Evolutionary conservation across 192 early-diverging fungal genomes (phyloP).

Genomic region (Paraglomus brasilianum): DNA sequence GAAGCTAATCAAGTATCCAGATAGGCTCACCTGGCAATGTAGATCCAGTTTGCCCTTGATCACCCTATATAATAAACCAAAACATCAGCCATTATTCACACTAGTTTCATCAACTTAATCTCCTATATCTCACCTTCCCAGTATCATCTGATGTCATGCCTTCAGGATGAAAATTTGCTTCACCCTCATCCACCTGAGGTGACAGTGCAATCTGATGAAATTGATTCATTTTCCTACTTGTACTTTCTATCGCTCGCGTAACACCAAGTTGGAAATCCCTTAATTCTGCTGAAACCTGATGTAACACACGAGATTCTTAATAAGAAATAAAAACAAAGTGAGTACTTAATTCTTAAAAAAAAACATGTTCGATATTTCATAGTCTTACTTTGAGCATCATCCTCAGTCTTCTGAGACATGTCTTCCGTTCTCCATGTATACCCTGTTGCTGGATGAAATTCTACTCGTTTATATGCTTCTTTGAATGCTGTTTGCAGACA

Average conservation of each 20-base stretch:
- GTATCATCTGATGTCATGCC: too few relatives aligned
- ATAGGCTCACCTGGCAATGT: too few relatives aligned
- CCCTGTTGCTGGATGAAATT: slow-evolving; percentile 59
- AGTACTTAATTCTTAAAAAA: neutral
- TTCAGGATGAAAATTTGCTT: too few relatives aligned
- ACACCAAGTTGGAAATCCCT: neutral
- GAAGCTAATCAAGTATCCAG: too few relatives aligned
- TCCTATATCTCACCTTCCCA: too few relatives aligned
- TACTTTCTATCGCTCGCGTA: neutral
- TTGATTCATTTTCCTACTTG: neutral
- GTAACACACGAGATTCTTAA: slow-evolving; percentile 5
- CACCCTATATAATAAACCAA: too few relatives aligned
- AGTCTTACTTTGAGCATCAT: neutral
- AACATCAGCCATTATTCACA: too few relatives aligned
- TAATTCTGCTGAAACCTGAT: slow-evolving; percentile 21
- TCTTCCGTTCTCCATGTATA: slow-evolving; percentile 53
- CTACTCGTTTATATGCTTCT: slow-evolving; percentile 49
- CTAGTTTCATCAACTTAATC: too few relatives aligned
- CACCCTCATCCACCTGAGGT: too few relatives aligned
- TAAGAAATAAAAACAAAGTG: neutral
- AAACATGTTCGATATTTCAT: neutral
- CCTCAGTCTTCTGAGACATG: too few relatives aligned
- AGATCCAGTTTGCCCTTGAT: too few relatives aligned
- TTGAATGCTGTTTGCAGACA: slow-evolving; percentile 58
- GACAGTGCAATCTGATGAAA: too few relatives aligned